Conservation (phyloP, 805 yeast species). For the Lipomyces japonicus region DNA sequence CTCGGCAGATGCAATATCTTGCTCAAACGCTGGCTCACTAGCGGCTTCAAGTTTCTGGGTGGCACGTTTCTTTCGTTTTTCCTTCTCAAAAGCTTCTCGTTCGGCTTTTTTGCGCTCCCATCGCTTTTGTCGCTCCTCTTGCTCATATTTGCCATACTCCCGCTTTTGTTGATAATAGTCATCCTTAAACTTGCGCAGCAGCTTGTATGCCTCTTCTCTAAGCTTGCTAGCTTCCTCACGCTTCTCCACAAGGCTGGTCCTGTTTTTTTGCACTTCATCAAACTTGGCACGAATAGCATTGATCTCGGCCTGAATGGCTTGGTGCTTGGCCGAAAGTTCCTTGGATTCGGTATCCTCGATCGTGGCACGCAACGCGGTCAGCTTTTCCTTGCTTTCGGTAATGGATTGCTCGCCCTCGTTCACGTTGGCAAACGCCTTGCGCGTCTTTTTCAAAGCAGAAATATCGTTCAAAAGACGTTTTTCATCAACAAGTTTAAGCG, state of each 20-base stretch:
- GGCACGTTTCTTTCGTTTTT: conserved; percentile 55
- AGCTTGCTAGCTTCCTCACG: conserved; percentile 64
- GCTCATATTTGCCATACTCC: conserved; percentile 63
- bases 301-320: conserved; percentile 62
- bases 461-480: conserved; percentile 80
- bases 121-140: conserved; percentile 62
- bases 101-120: conserved; percentile 51
- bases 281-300: conserved; percentile 59
- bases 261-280: conserved; percentile 62
- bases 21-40: conserved; percentile 72
- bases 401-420: conserved; percentile 73
- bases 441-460: conserved; percentile 72
- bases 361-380: conserved; percentile 67
- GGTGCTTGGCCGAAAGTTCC: conserved; percentile 67
- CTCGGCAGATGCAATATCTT: conserved; percentile 74
- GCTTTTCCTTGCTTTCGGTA: conserved; percentile 72
- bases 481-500: conserved; percentile 85
- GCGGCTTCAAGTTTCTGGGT: conserved; percentile 72
- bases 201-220: conserved; percentile 63
- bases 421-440: conserved; percentile 69
- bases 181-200: conserved; percentile 60
- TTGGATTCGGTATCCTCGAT: conserved; percentile 53
- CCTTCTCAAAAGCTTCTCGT: conserved; percentile 44
- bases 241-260: conserved; percentile 58
- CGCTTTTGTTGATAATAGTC: conserved; percentile 72